Base-by-base conservation (phyloP, 768 basidiomycete species). In the Scleroderma bovista region DNA sequence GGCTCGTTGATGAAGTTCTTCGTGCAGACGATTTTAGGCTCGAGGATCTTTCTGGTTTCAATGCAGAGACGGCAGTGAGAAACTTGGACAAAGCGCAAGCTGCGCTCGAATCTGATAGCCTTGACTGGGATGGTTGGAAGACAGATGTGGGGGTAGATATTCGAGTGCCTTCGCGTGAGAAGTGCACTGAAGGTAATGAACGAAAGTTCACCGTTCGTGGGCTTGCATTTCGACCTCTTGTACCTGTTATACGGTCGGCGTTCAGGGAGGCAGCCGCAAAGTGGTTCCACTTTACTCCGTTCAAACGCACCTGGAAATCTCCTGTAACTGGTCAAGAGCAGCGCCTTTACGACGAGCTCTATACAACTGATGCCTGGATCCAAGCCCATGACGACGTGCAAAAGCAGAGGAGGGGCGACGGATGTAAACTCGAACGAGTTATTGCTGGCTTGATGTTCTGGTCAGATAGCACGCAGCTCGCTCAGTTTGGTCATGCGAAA, bases 321-420 rank as follows among this genome's bases (percentile, higher is more conserved):
- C 39, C 47, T 0, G 40, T 26, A 10, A 29, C 44, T 1, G 39
- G 41, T 0, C 37, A 58, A 10, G 54, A 55, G 26, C 59, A 63
- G 23, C 51, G 54, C 6, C 10, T 49, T 1, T 40, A 48, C 17
- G 55, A 60, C 24, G 69, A 74, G 41, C 10, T 71, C 2, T 71
- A 68, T 38, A 65, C 52, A 0, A 68, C 64, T 0, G 65, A 72
- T 44, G 66, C 63, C 0, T 69, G 60, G 39, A 32, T 66, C 6
- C 45, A 57, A 0, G 70, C 59, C 20, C 61, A 72, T 31, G 54
- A 68, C 3, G 17, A 58, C 1, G 32, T 73, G 8, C 69, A 69
- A 29, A 51, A 47, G 8, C 52, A 55, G 9, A 60, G 58, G 0
- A 39, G 57, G 29, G 62, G 71, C 1, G 55, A 55, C 3, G 47